Base-by-base conservation (phyloP, 2,329 filamentous ascomycete species). In the Leptographium flavum region DNA sequence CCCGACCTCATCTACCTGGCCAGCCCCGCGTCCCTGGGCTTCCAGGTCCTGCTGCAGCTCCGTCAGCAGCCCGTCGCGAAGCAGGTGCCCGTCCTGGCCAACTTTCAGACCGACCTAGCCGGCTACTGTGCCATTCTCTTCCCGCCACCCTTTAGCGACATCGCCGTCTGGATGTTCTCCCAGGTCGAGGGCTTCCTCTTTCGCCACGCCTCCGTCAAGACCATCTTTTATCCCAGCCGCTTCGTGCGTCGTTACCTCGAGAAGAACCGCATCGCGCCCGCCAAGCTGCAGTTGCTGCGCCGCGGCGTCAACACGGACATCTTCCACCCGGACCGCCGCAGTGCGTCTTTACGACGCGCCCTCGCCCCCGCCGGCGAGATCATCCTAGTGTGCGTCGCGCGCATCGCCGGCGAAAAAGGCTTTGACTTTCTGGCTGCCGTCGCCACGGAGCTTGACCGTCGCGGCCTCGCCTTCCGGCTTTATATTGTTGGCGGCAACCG, bases 111-210 rank as follows among this genome's bases (percentile, higher is more conserved):
- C 1, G 80, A 84, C 55, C 63, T 85, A 10, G 74, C 77, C 0
- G 78, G 78, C 2, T 85, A 84, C 57, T 79, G 76, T 54, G 69
- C 73, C 41, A 81, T 84, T 42, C 63, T 85, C n/a, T 81, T 85
- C 49, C 77, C 79, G 0, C 62, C 67, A 2, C 77, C 76, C 0
- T 64, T 85, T 17, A 75, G 76, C 53, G 61, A 62, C 11, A 68
- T 80, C 46, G 79, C 76, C 5, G 76, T 79, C 39, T 77, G 71
- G 58, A 64, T 79, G 11, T 74, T 83, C 45, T 69, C 72, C 15
- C 62, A 69, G 2, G 77, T 82, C 1, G 78, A 84, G 58, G 77
- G 78, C 39, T 81, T 76, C 52, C 64, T 84, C 1, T 84, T 83
- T 63, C 68, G 68, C 8, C 72, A 81, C 52, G 50, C 66, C 0